Evolutionary conservation across 2,329 filamentous ascomycete genomes (phyloP).

Genomic region (Paramyrothecium roridum): DNA sequence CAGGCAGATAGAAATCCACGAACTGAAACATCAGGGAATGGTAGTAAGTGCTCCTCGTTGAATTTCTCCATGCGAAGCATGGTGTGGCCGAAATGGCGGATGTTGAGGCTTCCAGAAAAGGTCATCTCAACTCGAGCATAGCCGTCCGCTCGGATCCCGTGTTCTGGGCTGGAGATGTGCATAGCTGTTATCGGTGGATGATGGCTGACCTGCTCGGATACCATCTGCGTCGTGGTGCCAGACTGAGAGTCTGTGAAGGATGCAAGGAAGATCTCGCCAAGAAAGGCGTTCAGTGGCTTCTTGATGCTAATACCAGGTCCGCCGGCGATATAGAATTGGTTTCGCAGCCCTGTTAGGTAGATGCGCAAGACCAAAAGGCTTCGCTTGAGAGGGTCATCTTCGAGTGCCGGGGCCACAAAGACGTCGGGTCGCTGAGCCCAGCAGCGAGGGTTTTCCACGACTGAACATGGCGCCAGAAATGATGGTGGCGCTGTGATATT

Average conservation of each 20-base stretch:
- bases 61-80: conserved; percentile 45
- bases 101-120: conserved; percentile 45
- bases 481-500: conserved; percentile 50
- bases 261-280: conserved; percentile 47
- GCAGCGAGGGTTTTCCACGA: conserved; percentile 48
- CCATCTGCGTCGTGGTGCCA: conserved; percentile 24
- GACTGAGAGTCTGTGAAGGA: conserved; percentile 26
- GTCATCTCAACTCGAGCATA: conserved; percentile 51
- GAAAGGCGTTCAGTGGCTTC: conserved; percentile 51
- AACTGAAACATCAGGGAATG: conserved; percentile 44
- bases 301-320: conserved; percentile 44
- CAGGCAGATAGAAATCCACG: conserved; percentile 44
- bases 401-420: conserved; percentile 44
- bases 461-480: conserved; percentile 45
- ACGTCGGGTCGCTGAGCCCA: conserved; percentile 46
- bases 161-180: conserved; percentile 38
- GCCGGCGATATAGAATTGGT: conserved; percentile 45
- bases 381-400: conserved; percentile 37
- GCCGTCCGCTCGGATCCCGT: conserved; percentile 44
- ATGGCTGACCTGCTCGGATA: conserved; percentile 47
- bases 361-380: conserved; percentile 44
- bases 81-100: conserved; percentile 48
- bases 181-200: conserved; percentile 53
- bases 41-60: conserved; percentile 46
- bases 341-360: conserved; percentile 42